Percentiles rank a stretch among this genome's conserved stretches.
Evolutionary conservation across 1,284 basidiomycete species (phyloP).

Genomic region (Moesziomyces sp.): DNA sequence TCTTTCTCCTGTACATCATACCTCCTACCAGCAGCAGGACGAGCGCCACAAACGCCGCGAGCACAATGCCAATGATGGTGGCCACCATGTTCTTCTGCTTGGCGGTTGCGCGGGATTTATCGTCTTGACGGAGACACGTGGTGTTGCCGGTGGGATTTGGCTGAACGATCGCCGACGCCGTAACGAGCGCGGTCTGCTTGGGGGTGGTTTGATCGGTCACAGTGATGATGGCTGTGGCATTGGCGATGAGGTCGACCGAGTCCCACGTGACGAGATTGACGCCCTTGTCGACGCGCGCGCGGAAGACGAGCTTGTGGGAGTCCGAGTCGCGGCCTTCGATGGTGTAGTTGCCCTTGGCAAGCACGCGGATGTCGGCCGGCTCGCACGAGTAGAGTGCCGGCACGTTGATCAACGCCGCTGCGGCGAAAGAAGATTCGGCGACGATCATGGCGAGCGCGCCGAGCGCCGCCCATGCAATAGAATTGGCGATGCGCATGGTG

Average conservation of each 20-base stretch:
- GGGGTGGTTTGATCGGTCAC: conserved; percentile 22
- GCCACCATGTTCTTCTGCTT: conserved; percentile 30
- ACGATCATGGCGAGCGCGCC: background rate
- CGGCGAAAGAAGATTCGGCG: background rate
- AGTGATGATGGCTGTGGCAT: conserved; percentile 19
- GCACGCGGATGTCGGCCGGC: conserved; percentile 23
- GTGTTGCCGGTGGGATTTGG: conserved; percentile 20
- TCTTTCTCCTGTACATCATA: conserved; percentile 31
- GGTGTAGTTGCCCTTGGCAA: conserved; percentile 36
- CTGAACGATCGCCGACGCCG: conserved; percentile 2
- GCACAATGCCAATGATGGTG: conserved; percentile 25
- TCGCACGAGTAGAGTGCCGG: conserved; percentile 35
- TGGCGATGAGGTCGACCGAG: conserved; percentile 20
- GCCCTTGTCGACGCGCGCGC: conserved; percentile 4
- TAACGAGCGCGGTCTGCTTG: conserved; percentile 4
- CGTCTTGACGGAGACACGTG: conserved; percentile 13
- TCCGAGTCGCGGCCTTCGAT: conserved; percentile 25
- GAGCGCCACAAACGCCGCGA: conserved; percentile 26
- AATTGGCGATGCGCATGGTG: background rate
- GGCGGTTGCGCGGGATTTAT: background rate
- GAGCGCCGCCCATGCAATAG: background rate
- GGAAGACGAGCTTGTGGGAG: conserved; percentile 32
- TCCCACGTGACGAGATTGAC: conserved; percentile 23
- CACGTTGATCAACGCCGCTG: conserved; percentile 7
- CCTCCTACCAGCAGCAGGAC: conserved; percentile 20